Conservation (phyloP, 78 protist genomes). For the Trichosphaerium sp. region DNA sequence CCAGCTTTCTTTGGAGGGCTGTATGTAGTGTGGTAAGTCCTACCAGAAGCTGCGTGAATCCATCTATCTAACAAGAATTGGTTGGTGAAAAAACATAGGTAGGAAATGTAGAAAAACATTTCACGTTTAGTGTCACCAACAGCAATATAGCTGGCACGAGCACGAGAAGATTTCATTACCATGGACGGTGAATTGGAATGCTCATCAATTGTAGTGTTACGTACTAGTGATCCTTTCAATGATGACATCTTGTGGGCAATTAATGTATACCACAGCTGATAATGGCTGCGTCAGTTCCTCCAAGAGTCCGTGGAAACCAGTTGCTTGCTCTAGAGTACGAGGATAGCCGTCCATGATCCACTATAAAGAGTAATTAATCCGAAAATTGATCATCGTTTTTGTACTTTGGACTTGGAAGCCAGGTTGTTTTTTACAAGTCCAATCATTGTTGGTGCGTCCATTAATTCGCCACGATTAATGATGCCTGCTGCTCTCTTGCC, state of each 20-base stretch:
- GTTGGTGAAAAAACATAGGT: background rate
- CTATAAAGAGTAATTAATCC: too few species aligned
- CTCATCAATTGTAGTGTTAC: too few species aligned
- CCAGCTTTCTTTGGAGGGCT: constrained; percentile 1
- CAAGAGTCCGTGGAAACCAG: background rate
- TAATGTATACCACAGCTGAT: too few species aligned
- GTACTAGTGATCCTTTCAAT: background rate
- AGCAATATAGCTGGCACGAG: too few species aligned
- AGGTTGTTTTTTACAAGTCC: background rate
- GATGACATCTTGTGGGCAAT: background rate
- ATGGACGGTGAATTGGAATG: too few species aligned
- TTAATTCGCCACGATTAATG: constrained; percentile 7
- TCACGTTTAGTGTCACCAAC: too few species aligned
- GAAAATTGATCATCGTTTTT: too few species aligned
- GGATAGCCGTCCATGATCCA: constrained; percentile 75
- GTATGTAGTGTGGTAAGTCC: background rate
- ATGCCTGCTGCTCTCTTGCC: background rate
- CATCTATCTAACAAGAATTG: background rate
- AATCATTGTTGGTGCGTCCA: constrained; percentile 16
- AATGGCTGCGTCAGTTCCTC: background rate
- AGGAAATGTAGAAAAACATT: too few species aligned
- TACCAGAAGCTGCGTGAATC: constrained; percentile 12
- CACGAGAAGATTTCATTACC: too few species aligned
- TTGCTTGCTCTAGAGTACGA: constrained; percentile 62
- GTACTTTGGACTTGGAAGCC: background rate